phyloP scores from a whole-genome alignment of 331 rosid genomes.

The Spiraea crenata region DNA sequence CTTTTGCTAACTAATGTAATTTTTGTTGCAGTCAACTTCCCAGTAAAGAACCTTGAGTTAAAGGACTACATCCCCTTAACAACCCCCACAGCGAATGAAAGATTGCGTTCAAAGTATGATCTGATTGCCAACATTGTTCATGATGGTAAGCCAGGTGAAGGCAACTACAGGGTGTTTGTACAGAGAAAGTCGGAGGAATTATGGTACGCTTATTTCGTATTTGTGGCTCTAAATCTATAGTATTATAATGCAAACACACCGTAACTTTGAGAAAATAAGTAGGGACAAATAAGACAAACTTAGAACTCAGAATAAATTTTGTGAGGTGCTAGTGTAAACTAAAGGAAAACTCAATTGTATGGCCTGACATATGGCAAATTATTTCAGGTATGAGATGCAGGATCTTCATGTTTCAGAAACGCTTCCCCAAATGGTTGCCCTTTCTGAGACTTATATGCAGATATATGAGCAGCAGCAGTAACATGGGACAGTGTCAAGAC shows the following conservation, averaged over 20 bases:
- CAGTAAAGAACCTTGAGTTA: slow-evolving; percentile 92
- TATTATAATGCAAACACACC: too few relatives aligned
- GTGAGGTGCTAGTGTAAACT: not conserved
- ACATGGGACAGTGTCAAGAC: not conserved
- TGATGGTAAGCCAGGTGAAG: slow-evolving; percentile 96
- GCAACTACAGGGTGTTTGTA: slow-evolving; percentile 84
- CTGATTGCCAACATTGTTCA: slow-evolving; percentile 88
- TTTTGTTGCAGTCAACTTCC: slow-evolving; percentile 74
- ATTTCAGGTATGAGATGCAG: slow-evolving; percentile 93
- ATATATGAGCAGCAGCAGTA: slow-evolving; percentile 92
- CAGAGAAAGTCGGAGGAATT: slow-evolving; percentile 87
- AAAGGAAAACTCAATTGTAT: slow-evolving; percentile 5
- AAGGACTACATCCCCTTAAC: slow-evolving; percentile 96
- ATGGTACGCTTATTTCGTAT: slow-evolving; percentile 50
- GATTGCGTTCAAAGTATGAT: slow-evolving; percentile 79
- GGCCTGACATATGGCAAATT: slow-evolving; percentile 17
- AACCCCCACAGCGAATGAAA: slow-evolving; percentile 68
- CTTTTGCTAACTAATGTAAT: slow-evolving; percentile 16
- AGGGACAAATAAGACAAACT: too few relatives aligned
- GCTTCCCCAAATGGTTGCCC: slow-evolving; percentile 97
- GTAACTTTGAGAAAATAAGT: too few relatives aligned
- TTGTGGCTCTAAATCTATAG: not conserved
- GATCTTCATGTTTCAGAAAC: slow-evolving; percentile 93
- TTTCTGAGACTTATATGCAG: slow-evolving; percentile 94
- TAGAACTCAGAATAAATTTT: too few relatives aligned